Conservation (phyloP, 768 basidiomycete genomes). For the Lepiota venenata region DNA sequence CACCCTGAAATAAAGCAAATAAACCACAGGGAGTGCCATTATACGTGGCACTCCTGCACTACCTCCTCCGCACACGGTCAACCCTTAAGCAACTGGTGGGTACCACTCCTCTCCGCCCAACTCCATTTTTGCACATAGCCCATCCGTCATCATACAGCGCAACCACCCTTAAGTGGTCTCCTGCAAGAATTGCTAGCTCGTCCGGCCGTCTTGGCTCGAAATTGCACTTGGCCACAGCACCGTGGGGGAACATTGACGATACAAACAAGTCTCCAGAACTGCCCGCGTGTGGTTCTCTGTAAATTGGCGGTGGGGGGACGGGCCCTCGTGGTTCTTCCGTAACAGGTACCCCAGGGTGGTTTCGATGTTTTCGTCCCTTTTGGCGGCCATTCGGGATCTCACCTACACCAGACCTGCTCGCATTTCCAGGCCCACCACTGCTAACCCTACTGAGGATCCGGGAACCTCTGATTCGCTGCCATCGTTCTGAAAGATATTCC, state of each 20-base stretch:
- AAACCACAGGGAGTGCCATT: background rate
- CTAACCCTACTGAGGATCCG: background rate
- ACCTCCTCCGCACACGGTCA: background rate
- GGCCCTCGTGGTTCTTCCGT: background rate
- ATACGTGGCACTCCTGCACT: background rate
- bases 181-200: slow-evolving; percentile 59
- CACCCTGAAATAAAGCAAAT: background rate
- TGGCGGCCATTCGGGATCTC: too few species aligned
- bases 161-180: slow-evolving; percentile 54
- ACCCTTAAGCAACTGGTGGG: slow-evolving; percentile 62
- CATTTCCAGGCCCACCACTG: background rate
- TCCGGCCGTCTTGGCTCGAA: slow-evolving; percentile 71
- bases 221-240: slow-evolving; percentile 44
- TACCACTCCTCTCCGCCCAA: slow-evolving; percentile 69
- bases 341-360: background rate
- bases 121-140: slow-evolving; percentile 57
- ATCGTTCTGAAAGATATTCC: slow-evolving; percentile 7
- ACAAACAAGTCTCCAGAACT: background rate
- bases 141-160: slow-evolving; percentile 76
- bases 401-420: background rate
- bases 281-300: slow-evolving; percentile 1
- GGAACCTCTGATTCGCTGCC: background rate
- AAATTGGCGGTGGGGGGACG: background rate
- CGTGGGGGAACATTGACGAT: slow-evolving; percentile 12
- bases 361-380: background rate